Evolutionary conservation across 2,329 filamentous ascomycete genomes (phyloP).

Genomic region (Parascedosporium putredinis): DNA sequence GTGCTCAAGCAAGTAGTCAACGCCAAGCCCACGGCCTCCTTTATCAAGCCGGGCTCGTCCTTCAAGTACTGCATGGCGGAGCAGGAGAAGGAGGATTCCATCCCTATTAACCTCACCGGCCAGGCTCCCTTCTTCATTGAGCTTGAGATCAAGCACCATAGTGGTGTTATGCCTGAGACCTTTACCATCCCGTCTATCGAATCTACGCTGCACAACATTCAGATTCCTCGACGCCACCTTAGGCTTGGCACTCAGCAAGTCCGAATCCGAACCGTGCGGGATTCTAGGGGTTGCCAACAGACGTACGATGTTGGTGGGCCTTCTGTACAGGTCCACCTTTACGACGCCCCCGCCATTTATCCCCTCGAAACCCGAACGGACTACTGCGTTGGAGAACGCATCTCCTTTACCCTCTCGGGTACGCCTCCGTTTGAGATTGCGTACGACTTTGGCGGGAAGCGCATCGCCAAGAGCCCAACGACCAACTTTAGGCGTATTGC

Average conservation of each 20-base stretch:
- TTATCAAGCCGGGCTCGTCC: constrained; percentile 77
- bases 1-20: constrained; percentile 75
- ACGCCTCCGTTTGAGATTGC: constrained; percentile 86
- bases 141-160: constrained; percentile 86
- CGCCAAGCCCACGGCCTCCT: constrained; percentile 69
- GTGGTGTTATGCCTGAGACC: constrained; percentile 66
- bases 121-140: constrained; percentile 82
- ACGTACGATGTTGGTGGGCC: constrained; percentile 61
- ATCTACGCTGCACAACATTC: constrained; percentile 63
- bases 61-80: constrained; percentile 94
- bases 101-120: constrained; percentile 77
- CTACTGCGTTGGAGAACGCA: constrained; percentile 91
- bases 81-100: constrained; percentile 69
- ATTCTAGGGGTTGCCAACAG: constrained; percentile 75
- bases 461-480: constrained; percentile 67
- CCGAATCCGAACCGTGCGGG: constrained; percentile 80
- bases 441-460: constrained; percentile 77
- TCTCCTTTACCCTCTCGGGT: constrained; percentile 84
- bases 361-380: constrained; percentile 74
- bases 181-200: constrained; percentile 74
- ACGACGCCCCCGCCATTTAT: constrained; percentile 84
- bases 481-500: constrained; percentile 90
- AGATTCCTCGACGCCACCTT: constrained; percentile 74
- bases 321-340: constrained; percentile 81
- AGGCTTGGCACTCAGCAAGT: constrained; percentile 84